Evolutionary conservation across 257 asterid species (phyloP).

Genomic region (Penstemon newberryi): DNA sequence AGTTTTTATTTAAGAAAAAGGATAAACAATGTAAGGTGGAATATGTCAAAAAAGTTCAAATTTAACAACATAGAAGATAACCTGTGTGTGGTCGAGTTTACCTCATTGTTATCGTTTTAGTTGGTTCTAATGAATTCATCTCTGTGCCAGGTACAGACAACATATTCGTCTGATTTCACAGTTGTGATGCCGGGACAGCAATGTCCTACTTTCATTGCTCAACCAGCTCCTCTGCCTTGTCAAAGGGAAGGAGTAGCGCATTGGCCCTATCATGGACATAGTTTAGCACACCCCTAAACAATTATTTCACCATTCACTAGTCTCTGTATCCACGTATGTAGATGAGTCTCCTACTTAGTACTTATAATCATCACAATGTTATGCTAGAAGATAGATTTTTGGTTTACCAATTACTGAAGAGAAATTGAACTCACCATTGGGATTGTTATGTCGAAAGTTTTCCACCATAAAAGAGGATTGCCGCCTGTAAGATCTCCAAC

Average conservation of each 20-base stretch:
- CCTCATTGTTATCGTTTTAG: neutral
- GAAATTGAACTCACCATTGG: neutral
- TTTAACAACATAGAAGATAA: neutral
- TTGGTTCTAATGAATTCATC: conserved; percentile 6
- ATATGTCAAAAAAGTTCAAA: neutral
- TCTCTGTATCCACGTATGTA: conserved; percentile 20
- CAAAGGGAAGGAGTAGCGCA: conserved; percentile 56
- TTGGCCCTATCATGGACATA: conserved; percentile 58
- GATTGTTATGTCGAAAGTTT: neutral
- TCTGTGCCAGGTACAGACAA: conserved; percentile 45
- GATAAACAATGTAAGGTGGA: no score
- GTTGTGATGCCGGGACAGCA: conserved; percentile 91
- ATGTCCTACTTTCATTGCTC: conserved; percentile 80
- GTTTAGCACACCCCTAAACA: conserved; percentile 26
- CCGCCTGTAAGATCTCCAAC: no score
- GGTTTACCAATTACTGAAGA: conserved; percentile 15
- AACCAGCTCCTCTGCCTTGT: conserved; percentile 77
- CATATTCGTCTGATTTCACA: conserved; percentile 55
- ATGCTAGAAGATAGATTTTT: conserved; percentile 6
- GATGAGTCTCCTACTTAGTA: conserved; percentile 7
- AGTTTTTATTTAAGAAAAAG: neutral
- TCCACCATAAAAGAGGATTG: neutral
- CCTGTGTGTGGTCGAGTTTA: conserved; percentile 5
- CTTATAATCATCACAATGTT: neutral
- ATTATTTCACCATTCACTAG: neutral